Conservation (phyloP, 2,329 filamentous ascomycete genomes). For the Xylaria sp. region DNA sequence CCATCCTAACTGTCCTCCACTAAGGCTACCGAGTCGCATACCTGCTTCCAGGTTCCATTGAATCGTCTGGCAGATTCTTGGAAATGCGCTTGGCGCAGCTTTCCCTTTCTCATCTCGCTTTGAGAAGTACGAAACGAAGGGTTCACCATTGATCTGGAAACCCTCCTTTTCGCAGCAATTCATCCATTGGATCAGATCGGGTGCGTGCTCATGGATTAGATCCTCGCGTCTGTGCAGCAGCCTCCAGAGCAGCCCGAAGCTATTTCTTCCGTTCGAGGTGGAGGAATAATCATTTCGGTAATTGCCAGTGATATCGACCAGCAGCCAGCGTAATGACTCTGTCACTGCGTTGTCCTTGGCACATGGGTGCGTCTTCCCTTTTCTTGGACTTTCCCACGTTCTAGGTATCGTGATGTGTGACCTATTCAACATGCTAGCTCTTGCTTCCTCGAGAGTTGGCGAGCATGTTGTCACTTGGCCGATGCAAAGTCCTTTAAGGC, state of each 20-base stretch:
- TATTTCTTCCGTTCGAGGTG: neutral
- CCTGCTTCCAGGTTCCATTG: neutral
- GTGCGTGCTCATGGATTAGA: neutral
- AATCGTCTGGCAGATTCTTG: neutral
- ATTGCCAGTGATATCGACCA: neutral
- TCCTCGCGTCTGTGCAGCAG: neutral
- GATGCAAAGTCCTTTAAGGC: neutral
- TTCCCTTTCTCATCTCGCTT: neutral
- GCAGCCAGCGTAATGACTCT: neutral
- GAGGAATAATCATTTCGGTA: no score
- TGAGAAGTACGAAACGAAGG: neutral
- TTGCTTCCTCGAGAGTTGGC: neutral
- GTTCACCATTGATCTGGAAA: conserved; percentile 1
- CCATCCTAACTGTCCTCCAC: conserved; percentile 1
- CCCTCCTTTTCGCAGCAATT: conserved; percentile 1
- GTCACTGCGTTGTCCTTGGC: neutral
- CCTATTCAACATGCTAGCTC: neutral
- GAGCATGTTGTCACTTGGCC: neutral
- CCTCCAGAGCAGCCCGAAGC: neutral
- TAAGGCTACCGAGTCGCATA: neutral
- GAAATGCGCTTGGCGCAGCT: neutral
- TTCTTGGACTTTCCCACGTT: neutral
- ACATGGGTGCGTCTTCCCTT: neutral
- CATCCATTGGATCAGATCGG: conserved; percentile 8
- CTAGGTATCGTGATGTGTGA: neutral